Evolutionary conservation across 208 protist genomes (phyloP).

Genomic region (Naegleria gruberi): DNA sequence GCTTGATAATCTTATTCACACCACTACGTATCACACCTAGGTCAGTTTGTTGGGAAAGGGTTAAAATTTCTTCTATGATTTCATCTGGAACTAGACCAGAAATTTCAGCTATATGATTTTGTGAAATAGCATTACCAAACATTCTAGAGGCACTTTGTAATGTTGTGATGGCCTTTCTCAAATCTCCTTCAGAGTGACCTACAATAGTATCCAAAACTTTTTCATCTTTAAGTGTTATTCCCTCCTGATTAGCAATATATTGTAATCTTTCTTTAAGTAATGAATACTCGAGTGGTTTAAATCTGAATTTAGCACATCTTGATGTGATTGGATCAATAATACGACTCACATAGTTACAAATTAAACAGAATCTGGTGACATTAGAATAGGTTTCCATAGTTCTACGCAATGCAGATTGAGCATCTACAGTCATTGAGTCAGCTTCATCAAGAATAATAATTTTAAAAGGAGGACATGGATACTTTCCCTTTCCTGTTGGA

Average conservation of each 20-base stretch:
- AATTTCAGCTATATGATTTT: slow-evolving; percentile 68
- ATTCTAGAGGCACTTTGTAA: slow-evolving; percentile 81
- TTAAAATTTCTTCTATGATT: slow-evolving; percentile 34
- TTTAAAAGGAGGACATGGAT: slow-evolving; percentile 85
- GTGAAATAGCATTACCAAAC: slow-evolving; percentile 54
- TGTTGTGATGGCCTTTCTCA: slow-evolving; percentile 90
- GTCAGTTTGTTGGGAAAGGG: slow-evolving; percentile 30
- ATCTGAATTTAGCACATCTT: slow-evolving; percentile 98
- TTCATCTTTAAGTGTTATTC: slow-evolving; percentile 55
- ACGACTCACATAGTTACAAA: slow-evolving; percentile 98
- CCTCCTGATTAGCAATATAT: slow-evolving; percentile 72
- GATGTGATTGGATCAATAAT: slow-evolving; percentile 98
- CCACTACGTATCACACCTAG: slow-evolving; percentile 35
- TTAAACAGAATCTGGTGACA: slow-evolving; percentile 98
- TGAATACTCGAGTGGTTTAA: slow-evolving; percentile 79
- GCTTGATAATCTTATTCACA: slow-evolving; percentile 36
- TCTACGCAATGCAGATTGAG: slow-evolving; percentile 92
- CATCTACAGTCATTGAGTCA: slow-evolving; percentile 94
- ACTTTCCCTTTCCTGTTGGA: slow-evolving; percentile 31
- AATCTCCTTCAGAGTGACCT: slow-evolving; percentile 83
- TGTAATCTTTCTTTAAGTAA: slow-evolving; percentile 70
- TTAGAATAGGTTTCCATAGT: slow-evolving; percentile 96
- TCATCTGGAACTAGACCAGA: slow-evolving; percentile 65
- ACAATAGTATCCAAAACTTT: slow-evolving; percentile 53
- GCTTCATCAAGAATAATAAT: slow-evolving; percentile 99